phyloP scores from a whole-genome alignment of 129 eudicot genomes.

The Helianthus annuus region DNA sequence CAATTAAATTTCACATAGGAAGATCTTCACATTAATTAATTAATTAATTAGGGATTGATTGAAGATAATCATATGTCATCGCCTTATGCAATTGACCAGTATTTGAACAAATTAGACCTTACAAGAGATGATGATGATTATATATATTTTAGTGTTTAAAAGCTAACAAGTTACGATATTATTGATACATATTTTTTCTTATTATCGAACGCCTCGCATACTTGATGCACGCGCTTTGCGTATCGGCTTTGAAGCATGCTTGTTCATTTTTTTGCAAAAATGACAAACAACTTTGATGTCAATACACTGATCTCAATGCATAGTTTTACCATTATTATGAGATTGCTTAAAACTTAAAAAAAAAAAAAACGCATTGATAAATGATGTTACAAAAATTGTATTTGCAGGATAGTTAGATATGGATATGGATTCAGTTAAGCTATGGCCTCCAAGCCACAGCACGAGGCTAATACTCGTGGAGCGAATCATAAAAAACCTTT shows the following conservation, averaged over 20 bases:
- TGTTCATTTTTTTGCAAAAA: not conserved
- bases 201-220: no score
- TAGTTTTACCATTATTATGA: not conserved
- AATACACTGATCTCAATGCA: not conserved
- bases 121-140: no score
- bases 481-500: slow-evolving; percentile 67
- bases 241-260: not conserved
- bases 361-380: not conserved
- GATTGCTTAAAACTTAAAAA: not conserved
- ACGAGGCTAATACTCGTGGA: slow-evolving; percentile 72
- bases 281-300: not conserved
- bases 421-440: slow-evolving; percentile 54
- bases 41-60: not conserved
- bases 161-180: no score
- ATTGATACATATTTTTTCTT: no score
- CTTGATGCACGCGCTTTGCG: no score
- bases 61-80: no score
- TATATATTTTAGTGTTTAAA: no score
- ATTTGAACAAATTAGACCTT: no score
- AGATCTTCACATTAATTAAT: not conserved
- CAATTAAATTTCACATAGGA: no score
- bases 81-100: no score
- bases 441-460: slow-evolving; percentile 94
- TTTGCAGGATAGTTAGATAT: slow-evolving; percentile 26
- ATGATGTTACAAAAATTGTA: not conserved